Evolutionary conservation across 331 rosid genomes (phyloP).

Genomic region (Pyrus hybrid): DNA sequence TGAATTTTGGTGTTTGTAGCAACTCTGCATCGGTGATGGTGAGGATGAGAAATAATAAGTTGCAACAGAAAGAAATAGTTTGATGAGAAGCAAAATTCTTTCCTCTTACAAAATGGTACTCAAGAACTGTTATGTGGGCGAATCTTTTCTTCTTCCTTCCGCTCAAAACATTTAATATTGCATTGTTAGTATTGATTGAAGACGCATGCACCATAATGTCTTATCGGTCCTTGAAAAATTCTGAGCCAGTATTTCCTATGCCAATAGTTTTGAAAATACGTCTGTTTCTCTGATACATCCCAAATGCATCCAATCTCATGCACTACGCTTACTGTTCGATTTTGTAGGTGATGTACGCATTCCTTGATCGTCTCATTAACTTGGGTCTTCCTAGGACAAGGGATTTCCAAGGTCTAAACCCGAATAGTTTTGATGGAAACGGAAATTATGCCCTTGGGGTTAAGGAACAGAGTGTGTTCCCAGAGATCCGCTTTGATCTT

Average conservation of each 20-base stretch:
- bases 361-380: constrained; percentile 82
- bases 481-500: constrained; percentile 60
- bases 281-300: neutral
- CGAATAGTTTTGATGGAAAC: constrained; percentile 79
- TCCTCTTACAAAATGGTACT: no score
- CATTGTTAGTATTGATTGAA: neutral
- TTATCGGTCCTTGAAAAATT: neutral
- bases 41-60: neutral
- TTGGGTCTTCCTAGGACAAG: constrained; percentile 92
- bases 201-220: neutral
- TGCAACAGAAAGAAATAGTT: neutral
- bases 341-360: constrained; percentile 68
- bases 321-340: constrained; percentile 2
- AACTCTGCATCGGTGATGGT: neutral
- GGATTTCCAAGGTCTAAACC: constrained; percentile 87
- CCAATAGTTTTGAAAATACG: neutral
- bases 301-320: constrained; percentile 6
- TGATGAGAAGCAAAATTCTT: neutral
- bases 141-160: neutral
- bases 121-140: neutral
- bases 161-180: no score
- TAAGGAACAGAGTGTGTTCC: constrained; percentile 80
- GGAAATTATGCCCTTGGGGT: constrained; percentile 70
- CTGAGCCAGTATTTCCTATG: neutral
- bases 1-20: neutral